phyloP scores from a whole-genome alignment of 164 flowering plant genomes.

The Aristolochia californica region DNA sequence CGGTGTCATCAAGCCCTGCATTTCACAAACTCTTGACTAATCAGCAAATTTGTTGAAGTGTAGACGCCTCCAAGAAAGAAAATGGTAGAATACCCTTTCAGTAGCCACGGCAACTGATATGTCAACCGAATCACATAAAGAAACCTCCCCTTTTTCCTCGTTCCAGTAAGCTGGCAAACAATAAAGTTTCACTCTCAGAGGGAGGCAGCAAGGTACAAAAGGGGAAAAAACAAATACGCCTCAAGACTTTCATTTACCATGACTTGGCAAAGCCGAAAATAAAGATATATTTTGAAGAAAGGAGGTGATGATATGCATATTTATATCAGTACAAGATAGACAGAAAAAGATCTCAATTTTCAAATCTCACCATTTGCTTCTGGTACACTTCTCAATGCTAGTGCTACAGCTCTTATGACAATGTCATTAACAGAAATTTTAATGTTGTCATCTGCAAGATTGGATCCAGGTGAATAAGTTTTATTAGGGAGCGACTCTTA shows the following conservation, averaged over 20 bases:
- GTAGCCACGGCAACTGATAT: conserved; percentile 97
- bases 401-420: conserved; percentile 89
- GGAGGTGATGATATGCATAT: too few species aligned
- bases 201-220: neutral
- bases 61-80: conserved; percentile 1
- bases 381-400: conserved; percentile 73
- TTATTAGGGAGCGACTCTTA: neutral
- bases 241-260: neutral
- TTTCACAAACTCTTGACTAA: conserved; percentile 1
- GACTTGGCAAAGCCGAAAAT: neutral
- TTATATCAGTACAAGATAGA: too few species aligned
- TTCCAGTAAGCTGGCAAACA: conserved; percentile 69
- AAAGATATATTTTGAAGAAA: too few species aligned
- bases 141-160: conserved; percentile 53
- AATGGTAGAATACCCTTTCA: conserved; percentile 56
- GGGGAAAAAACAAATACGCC: neutral
- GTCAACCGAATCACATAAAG: conserved; percentile 66
- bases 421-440: conserved; percentile 97
- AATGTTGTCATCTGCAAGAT: conserved; percentile 58
- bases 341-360: too few species aligned
- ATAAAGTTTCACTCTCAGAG: neutral
- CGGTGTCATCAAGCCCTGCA: conserved; percentile 98
- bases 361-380: conserved; percentile 75
- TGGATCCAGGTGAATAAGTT: too few species aligned
- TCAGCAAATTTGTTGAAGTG: neutral